phyloP scores from a whole-genome alignment of 2,329 filamentous ascomycete genomes.

The Talaromyces islandicus region DNA sequence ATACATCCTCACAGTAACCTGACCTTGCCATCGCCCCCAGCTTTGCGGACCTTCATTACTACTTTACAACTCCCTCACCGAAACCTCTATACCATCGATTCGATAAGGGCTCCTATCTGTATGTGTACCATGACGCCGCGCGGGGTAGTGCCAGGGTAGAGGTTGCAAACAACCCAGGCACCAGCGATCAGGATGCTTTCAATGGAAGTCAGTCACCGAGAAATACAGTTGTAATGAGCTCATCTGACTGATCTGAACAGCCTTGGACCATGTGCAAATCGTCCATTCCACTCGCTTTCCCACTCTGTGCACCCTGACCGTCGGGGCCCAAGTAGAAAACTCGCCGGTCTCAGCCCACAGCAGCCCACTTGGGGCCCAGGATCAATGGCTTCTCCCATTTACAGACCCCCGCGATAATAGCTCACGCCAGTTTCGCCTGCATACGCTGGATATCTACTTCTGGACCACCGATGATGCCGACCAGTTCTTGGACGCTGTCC shows the following conservation, averaged over 20 bases:
- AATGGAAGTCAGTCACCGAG: constrained; percentile 45
- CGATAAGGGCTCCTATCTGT: constrained; percentile 59
- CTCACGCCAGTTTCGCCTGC: constrained; percentile 48
- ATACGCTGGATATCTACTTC: constrained; percentile 59
- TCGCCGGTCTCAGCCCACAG: constrained; percentile 18
- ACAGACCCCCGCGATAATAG: constrained; percentile 48
- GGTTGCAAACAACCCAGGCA: constrained; percentile 59
- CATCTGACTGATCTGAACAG: constrained; percentile 21
- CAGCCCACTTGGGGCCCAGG: constrained; percentile 21
- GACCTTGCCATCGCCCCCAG: constrained; percentile 30
- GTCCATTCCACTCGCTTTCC: constrained; percentile 56
- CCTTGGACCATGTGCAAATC: constrained; percentile 47
- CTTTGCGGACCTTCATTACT: constrained; percentile 60
- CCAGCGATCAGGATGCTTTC: constrained; percentile 59
- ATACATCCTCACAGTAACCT: not conserved
- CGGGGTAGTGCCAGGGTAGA: constrained; percentile 52
- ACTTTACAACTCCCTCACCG: constrained; percentile 51
- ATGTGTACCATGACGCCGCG: constrained; percentile 54
- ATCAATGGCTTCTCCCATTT: constrained; percentile 54
- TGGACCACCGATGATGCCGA: constrained; percentile 56
- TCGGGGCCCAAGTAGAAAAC: constrained; percentile 38
- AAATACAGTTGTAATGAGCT: not conserved
- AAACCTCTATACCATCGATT: constrained; percentile 57
- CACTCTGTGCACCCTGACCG: constrained; percentile 51
- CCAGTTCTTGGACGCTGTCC: constrained; percentile 45